A percentile compares a stretch with the other conserved stretches of the same genome.
Evolutionary conservation across 768 basidiomycete species (phyloP).

Genomic region (Trametes gibbosa): DNA sequence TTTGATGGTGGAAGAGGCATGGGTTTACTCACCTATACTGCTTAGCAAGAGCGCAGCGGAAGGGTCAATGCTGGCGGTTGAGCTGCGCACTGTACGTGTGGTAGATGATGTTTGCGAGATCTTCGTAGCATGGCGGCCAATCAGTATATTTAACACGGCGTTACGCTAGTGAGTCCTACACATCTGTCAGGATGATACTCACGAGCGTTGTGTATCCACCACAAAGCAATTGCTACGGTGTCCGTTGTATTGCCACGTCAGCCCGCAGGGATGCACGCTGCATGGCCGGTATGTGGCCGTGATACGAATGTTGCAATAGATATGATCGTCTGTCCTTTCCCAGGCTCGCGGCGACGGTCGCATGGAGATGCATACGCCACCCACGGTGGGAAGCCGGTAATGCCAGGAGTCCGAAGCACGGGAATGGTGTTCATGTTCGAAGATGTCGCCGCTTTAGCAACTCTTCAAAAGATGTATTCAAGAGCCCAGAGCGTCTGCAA

Average conservation of each 20-base stretch:
- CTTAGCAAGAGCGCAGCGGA: too few relatives aligned
- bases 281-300: not conserved
- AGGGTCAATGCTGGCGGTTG: too few relatives aligned
- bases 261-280: not conserved
- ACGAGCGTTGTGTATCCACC: not conserved
- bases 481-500: not conserved
- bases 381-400: not conserved
- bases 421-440: not conserved
- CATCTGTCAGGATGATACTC: not conserved
- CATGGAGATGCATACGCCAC: slow-evolving; percentile 3
- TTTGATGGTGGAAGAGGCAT: not conserved
- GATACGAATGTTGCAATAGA: not conserved
- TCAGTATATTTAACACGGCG: not conserved
- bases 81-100: too few relatives aligned
- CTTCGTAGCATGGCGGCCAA: too few relatives aligned
- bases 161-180: not conserved
- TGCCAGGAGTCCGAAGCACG: not conserved
- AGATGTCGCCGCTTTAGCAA: too few relatives aligned
- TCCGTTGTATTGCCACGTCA: not conserved
- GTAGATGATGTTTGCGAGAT: too few relatives aligned
- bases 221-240: not conserved
- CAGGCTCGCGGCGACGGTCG: not conserved
- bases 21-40: too few relatives aligned
- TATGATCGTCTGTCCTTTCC: not conserved
- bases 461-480: not conserved